Evolutionary conservation across 1,284 basidiomycete species (phyloP), one percentile per base, ranked within the genome.

Genomic region (Ceratobasidium papillatum): DNA sequence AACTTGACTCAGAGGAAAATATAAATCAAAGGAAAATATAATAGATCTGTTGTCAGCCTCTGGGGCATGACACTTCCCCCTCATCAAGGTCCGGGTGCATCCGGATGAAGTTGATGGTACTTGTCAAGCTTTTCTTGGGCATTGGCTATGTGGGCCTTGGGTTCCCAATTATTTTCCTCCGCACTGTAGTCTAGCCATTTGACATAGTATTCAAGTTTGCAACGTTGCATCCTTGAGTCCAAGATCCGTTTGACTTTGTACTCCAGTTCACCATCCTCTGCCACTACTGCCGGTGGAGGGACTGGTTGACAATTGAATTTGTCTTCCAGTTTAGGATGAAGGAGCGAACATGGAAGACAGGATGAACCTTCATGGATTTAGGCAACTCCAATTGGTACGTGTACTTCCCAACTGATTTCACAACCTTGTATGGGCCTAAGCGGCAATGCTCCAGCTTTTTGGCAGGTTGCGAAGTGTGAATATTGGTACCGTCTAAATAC

Each of bases 271-370:
- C 78, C 64, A 1, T 72, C 75, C 2, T 74, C 32, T 14, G 78
- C 22, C 12, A 75, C 47, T 14, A 78, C 71, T 0, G 73, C 74
- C 5, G 64, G 74, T 0, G 45, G 69, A 3, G 52, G 38, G 19
- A 38, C 69, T 32, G 19, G 43, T 2, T 45, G 25, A 3, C 72
- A 3, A 2, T 47, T 45, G 1, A 27, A 41, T 1, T 51, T 43
- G 38, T 45, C 38, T 11, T 72, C 68, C 9, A 1, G 12, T 9
- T 49, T 61, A 12, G 78, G 77, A 30, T 74, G 41, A 0, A 82
- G 76, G 11, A 78, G 76, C 5, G 68, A 75, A 78, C 74, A 61
- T 82, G 80, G 76, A 82, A 81, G n/a, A 81, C 79, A 0, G 78
- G 75, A 66, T 82, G 82, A 1, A 81, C 75, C 45, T 75, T 58